Percentiles rank a stretch among this genome's conserved stretches.
These are phyloP conservation scores for Colletotrichum magnum DNA, from an alignment of 2,329 filamentous ascomycete species.

Conservation along the genomic window DNA sequence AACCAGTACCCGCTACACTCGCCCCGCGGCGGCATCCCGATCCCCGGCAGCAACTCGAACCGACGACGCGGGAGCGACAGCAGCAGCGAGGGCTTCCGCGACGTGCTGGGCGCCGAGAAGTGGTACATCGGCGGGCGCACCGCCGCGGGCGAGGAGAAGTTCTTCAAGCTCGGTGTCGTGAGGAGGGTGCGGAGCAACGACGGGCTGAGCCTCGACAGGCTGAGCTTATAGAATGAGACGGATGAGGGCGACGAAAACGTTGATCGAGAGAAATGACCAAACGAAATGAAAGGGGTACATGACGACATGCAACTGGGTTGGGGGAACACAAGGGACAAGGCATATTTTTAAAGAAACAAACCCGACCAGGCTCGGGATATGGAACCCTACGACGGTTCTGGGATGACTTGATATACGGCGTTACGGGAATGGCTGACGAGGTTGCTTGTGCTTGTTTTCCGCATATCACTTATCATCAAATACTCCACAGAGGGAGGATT, in stretches of 20 bases:
- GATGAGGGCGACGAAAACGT: background rate
- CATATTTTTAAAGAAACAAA: constrained; percentile 25
- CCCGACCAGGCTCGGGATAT: constrained; percentile 9
- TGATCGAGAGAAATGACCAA: constrained; percentile 6
- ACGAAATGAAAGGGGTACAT: constrained; percentile 5
- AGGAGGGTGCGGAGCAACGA: constrained; percentile 81
- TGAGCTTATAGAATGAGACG: constrained; percentile 72
- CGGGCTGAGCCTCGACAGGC: constrained; percentile 79
- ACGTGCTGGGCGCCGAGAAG: constrained; percentile 80
- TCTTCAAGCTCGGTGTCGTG: constrained; percentile 85
- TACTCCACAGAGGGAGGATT: background rate
- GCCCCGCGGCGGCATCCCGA: constrained; percentile 54
- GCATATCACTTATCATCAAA: constrained; percentile 4
- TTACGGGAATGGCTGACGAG: constrained; percentile 20
- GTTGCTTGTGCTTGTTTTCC: constrained; percentile 8
- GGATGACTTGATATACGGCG: constrained; percentile 6
- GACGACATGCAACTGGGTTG: constrained; percentile 24
- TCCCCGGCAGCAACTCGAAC: constrained; percentile 50
- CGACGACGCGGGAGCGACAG: constrained; percentile 80
- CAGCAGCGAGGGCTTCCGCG: constrained; percentile 81
- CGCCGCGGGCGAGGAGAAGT: constrained; percentile 82
- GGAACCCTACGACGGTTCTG: constrained; percentile 13
- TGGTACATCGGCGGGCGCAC: constrained; percentile 87
- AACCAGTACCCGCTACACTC: constrained; percentile 49
- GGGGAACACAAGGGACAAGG: constrained; percentile 5